Conservation (phyloP, 1,139 yeast genomes). For the Pichia sp. region DNA sequence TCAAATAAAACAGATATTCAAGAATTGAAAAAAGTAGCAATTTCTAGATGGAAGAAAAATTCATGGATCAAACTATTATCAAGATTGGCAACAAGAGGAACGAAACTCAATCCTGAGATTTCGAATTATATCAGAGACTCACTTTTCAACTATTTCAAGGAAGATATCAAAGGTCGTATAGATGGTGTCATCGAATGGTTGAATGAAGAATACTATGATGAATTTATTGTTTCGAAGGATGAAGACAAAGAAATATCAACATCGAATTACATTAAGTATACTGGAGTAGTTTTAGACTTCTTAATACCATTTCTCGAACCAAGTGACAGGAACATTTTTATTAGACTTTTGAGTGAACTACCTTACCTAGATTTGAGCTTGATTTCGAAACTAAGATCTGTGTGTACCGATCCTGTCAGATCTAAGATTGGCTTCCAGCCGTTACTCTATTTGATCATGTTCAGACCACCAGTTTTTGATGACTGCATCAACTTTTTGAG, state of each 20-base stretch:
- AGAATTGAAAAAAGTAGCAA: slow-evolving; percentile 48
- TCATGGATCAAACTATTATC: slow-evolving; percentile 78
- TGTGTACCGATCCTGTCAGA: slow-evolving; percentile 85
- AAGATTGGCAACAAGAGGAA: slow-evolving; percentile 77
- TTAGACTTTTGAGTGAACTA: slow-evolving; percentile 78
- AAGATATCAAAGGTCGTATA: slow-evolving; percentile 65
- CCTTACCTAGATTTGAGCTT: slow-evolving; percentile 66
- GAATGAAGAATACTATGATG: slow-evolving; percentile 92
- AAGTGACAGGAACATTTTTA: slow-evolving; percentile 71
- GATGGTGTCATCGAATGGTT: slow-evolving; percentile 89
- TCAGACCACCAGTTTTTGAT: slow-evolving; percentile 77
- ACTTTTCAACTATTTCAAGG: slow-evolving; percentile 67
- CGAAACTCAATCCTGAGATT: slow-evolving; percentile 42
- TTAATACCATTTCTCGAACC: slow-evolving; percentile 81
- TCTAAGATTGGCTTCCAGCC: slow-evolving; percentile 76
- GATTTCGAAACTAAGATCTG: slow-evolving; percentile 60
- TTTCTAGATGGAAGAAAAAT: slow-evolving; percentile 60
- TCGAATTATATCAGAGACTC: slow-evolving; percentile 64
- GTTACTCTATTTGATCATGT: slow-evolving; percentile 77
- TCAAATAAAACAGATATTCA: background rate
- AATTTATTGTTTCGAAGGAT: slow-evolving; percentile 15
- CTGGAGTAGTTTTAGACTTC: slow-evolving; percentile 68
- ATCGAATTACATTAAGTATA: slow-evolving; percentile 55
- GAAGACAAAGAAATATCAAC: slow-evolving; percentile 11
- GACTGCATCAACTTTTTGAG: slow-evolving; percentile 63